Evolutionary conservation across 305 asterid species (phyloP).

Genomic region (Plantago lanceolata): DNA sequence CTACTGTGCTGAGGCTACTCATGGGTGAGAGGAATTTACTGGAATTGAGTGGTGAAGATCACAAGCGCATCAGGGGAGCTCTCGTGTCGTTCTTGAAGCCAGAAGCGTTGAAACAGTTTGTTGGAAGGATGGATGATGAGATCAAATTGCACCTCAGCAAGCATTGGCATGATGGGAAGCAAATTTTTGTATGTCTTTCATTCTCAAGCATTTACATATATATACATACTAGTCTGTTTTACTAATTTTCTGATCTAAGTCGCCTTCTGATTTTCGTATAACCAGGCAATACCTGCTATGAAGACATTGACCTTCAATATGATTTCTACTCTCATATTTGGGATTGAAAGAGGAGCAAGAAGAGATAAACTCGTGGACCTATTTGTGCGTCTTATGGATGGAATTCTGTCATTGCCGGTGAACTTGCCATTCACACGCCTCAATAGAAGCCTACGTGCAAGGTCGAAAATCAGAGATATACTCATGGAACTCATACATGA

Average conservation of each 20-base stretch:
- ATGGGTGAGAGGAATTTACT: too few species aligned
- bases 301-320: constrained; percentile 31
- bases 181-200: too few species aligned
- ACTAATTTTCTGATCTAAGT: background rate
- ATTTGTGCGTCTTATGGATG: constrained; percentile 17
- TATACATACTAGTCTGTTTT: background rate
- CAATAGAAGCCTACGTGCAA: constrained; percentile 27
- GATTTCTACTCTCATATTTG: constrained; percentile 28
- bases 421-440: constrained; percentile 29
- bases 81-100: too few species aligned
- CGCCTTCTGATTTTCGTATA: background rate
- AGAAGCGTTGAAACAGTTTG: too few species aligned
- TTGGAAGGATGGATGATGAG: too few species aligned
- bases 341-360: constrained; percentile 27
- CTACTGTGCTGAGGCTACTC: too few species aligned
- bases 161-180: too few species aligned
- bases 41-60: too few species aligned
- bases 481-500: constrained; percentile 23
- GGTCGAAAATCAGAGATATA: constrained; percentile 24
- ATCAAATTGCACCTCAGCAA: too few species aligned
- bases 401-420: constrained; percentile 23
- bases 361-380: constrained; percentile 22
- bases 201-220: too few species aligned
- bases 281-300: constrained; percentile 30
- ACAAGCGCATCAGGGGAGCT: too few species aligned